These are phyloP conservation scores for Cyclocybe cylindracea DNA, from an alignment of 768 basidiomycete genomes.

Conservation along the genomic window DNA sequence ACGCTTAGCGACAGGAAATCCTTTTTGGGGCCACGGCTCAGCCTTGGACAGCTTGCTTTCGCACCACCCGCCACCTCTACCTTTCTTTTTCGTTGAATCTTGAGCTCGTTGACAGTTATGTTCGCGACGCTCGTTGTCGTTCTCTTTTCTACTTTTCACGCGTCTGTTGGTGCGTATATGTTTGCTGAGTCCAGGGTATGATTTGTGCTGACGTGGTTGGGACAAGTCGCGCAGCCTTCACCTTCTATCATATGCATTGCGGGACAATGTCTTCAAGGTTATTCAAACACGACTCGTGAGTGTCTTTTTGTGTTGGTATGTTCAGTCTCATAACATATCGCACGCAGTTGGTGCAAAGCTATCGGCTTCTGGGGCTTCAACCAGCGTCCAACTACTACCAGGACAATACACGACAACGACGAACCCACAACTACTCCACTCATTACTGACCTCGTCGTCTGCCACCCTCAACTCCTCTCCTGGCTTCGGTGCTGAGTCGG, in stretches of 20 bases:
- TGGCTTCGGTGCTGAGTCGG: constrained; percentile 64
- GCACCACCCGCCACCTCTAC: constrained; percentile 13
- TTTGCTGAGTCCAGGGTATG: neutral
- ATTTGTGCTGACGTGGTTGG: constrained; percentile 5
- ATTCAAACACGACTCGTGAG: constrained; percentile 69
- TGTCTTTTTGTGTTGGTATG: constrained; percentile 5
- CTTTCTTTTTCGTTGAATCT: constrained; percentile 3
- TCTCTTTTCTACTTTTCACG: constrained; percentile 29
- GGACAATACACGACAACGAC: constrained; percentile 75
- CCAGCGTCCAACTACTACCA: constrained; percentile 66
- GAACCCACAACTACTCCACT: constrained; percentile 71
- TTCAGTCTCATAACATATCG: constrained; percentile 5
- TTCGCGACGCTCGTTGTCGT: constrained; percentile 33
- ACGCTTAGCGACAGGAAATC: neutral
- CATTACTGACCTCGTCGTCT: constrained; percentile 64
- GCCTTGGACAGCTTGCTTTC: constrained; percentile 12
- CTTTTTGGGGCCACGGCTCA: constrained; percentile 3
- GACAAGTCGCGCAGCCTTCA: constrained; percentile 56
- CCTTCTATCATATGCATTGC: constrained; percentile 79
- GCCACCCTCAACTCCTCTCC: constrained; percentile 56
- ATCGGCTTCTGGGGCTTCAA: constrained; percentile 52
- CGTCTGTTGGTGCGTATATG: constrained; percentile 36
- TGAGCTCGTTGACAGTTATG: constrained; percentile 28
- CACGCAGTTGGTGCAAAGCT: constrained; percentile 68
- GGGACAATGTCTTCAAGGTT: constrained; percentile 85